Conservation (phyloP, 1,284 basidiomycete genomes). For the Pyrrhoderma noxium region DNA sequence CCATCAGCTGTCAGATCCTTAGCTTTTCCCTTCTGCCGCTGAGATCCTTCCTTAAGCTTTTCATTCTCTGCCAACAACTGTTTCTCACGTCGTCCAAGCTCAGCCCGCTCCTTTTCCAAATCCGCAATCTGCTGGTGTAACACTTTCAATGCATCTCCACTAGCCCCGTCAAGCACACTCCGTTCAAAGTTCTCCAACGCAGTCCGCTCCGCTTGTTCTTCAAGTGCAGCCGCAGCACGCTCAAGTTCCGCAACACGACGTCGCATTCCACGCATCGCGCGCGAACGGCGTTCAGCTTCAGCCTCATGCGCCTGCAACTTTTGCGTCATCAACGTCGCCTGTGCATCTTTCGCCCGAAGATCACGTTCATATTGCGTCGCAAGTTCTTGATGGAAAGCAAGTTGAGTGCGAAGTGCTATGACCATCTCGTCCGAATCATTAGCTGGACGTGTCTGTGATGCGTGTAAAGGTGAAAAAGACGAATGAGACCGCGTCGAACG, state of each 20-base stretch:
- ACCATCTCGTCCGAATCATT: slow-evolving; percentile 58
- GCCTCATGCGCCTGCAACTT: slow-evolving; percentile 48
- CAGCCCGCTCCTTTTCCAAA: slow-evolving; percentile 53
- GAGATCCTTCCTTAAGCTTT: slow-evolving; percentile 41
- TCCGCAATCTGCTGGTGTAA: slow-evolving; percentile 56
- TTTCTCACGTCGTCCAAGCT: slow-evolving; percentile 37
- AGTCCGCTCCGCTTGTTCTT: slow-evolving; percentile 63
- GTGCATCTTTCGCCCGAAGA: slow-evolving; percentile 59
- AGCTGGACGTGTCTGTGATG: neutral
- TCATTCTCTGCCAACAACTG: slow-evolving; percentile 30
- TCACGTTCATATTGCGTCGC: slow-evolving; percentile 69
- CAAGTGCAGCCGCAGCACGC: slow-evolving; percentile 49
- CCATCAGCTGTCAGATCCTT: slow-evolving; percentile 37
- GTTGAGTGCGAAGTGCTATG: slow-evolving; percentile 61
- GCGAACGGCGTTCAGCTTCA: slow-evolving; percentile 51
- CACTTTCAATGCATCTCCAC: slow-evolving; percentile 57
- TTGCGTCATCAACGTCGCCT: slow-evolving; percentile 51
- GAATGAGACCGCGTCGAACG: slow-evolving; percentile 10
- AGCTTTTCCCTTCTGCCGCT: slow-evolving; percentile 42
- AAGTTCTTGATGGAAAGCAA: slow-evolving; percentile 61
- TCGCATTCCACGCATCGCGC: slow-evolving; percentile 51
- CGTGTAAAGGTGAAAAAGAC: neutral
- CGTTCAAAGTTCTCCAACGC: slow-evolving; percentile 62
- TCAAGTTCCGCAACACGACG: slow-evolving; percentile 68
- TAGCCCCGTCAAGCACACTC: slow-evolving; percentile 73